phyloP scores from a whole-genome alignment of 2,329 filamentous ascomycete genomes.

The Aureobasidium sp. region DNA sequence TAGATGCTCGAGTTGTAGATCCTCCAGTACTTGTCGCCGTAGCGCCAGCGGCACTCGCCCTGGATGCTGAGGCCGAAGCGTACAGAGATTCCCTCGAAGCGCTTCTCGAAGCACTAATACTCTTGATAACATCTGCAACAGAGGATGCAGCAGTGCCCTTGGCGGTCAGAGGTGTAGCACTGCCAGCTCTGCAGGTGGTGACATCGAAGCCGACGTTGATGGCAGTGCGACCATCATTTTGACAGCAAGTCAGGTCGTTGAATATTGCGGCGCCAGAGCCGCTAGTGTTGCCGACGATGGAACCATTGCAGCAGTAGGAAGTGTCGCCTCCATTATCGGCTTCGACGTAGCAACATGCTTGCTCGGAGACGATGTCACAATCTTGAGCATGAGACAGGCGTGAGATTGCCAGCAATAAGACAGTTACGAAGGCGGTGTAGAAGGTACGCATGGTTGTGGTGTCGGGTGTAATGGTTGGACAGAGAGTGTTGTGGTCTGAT shows the following conservation, averaged over 20 bases:
- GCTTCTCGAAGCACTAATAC: background rate
- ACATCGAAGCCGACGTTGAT: background rate
- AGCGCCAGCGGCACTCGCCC: background rate
- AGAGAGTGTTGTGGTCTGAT: background rate
- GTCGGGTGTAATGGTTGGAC: no score
- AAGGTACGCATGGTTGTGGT: background rate
- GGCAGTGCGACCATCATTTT: background rate
- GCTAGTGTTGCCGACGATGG: background rate
- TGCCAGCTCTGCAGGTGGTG: background rate
- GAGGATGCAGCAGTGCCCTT: background rate
- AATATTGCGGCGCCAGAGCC: background rate
- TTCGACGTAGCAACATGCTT: background rate
- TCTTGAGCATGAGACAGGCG: background rate
- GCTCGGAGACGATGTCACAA: background rate
- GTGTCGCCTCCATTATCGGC: background rate
- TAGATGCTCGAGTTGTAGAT: background rate
- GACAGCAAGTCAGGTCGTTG: constrained; percentile 3
- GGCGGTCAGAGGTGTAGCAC: background rate
- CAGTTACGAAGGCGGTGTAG: background rate
- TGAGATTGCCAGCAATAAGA: background rate
- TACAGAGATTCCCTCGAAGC: background rate
- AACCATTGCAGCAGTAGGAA: constrained; percentile 6
- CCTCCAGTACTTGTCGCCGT: background rate
- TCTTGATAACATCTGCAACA: constrained; percentile 1
- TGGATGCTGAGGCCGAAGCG: background rate